Evolutionary conservation across 164 flowering plant species (phyloP).

Genomic region (Berberis thunbergii): DNA sequence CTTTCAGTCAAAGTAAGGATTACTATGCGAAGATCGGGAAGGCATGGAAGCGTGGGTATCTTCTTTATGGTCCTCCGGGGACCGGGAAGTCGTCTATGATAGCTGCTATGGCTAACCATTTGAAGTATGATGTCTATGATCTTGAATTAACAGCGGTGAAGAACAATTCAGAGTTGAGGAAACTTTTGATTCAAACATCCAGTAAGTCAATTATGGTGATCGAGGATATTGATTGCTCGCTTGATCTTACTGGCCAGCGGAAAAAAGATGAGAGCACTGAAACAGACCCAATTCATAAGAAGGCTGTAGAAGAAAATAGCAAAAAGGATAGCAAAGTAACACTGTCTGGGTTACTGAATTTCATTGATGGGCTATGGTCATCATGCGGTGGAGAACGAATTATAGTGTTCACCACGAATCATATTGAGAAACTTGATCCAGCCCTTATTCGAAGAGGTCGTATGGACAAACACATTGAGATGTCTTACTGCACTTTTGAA

Average conservation of each 20-base stretch:
- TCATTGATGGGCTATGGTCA: slow-evolving; percentile 61
- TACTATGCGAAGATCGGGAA: slow-evolving; percentile 38
- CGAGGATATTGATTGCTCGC: slow-evolving; percentile 63
- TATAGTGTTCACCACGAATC: slow-evolving; percentile 50
- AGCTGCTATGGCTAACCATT: slow-evolving; percentile 56
- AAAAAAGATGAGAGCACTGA: slow-evolving; percentile 16
- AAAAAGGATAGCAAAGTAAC: slow-evolving; percentile 29
- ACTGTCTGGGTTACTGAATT: slow-evolving; percentile 47
- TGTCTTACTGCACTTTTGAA: slow-evolving; percentile 39
- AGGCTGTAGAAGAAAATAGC: slow-evolving; percentile 2
- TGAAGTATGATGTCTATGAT: slow-evolving; percentile 56
- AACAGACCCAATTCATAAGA: neutral
- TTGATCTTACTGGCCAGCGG: slow-evolving; percentile 36
- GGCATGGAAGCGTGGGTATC: slow-evolving; percentile 65
- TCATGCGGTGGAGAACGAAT: slow-evolving; percentile 42
- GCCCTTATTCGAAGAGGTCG: slow-evolving; percentile 55
- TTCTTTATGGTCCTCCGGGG: slow-evolving; percentile 64
- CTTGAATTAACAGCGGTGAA: slow-evolving; percentile 48
- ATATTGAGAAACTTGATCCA: slow-evolving; percentile 46
- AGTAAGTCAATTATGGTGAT: slow-evolving; percentile 50
- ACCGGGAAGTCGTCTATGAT: slow-evolving; percentile 67
- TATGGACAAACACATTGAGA: slow-evolving; percentile 55
- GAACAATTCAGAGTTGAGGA: slow-evolving; percentile 42
- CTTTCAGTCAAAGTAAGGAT: slow-evolving; percentile 32
- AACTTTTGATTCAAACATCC: slow-evolving; percentile 38